These are phyloP conservation scores for Alternaria sp. DNA, from an alignment of 2,329 filamentous ascomycete species.

Conservation along the genomic window DNA sequence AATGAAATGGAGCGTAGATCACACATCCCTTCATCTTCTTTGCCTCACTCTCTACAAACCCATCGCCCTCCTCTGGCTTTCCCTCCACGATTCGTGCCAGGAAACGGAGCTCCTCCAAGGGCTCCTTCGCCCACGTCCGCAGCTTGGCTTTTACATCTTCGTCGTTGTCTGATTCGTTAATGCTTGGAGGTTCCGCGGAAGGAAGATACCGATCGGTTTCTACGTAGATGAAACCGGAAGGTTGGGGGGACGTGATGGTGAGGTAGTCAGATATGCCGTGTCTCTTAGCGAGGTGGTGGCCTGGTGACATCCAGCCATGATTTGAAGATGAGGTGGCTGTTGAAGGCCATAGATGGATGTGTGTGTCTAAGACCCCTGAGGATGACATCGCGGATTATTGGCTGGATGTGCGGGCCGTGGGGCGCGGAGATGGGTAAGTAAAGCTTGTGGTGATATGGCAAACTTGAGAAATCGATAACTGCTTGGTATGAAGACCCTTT, in stretches of 20 bases:
- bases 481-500: not conserved
- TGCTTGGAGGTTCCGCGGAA: slow-evolving; percentile 5
- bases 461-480: not conserved
- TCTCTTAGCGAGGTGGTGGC: slow-evolving; percentile 66
- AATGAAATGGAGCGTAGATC: slow-evolving; percentile 85
- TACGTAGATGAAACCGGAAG: slow-evolving; percentile 77
- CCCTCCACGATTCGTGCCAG: slow-evolving; percentile 73
- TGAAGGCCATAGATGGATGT: slow-evolving; percentile 86
- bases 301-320: slow-evolving; percentile 73
- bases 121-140: slow-evolving; percentile 69
- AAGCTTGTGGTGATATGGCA: not conserved
- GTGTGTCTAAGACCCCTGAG: slow-evolving; percentile 77
- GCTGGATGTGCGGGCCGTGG: not conserved
- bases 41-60: slow-evolving; percentile 51
- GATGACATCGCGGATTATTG: slow-evolving; percentile 31
- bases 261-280: slow-evolving; percentile 72
- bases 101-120: slow-evolving; percentile 77
- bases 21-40: slow-evolving; percentile 73
- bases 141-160: slow-evolving; percentile 28
- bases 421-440: not conserved
- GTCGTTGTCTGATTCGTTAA: slow-evolving; percentile 2
- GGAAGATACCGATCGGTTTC: slow-evolving; percentile 75
- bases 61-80: slow-evolving; percentile 70
- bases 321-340: slow-evolving; percentile 67
- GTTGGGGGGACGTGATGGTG: slow-evolving; percentile 19